These are phyloP conservation scores for Plasmodium gonderi DNA, from an alignment of 169 alveolate genomes.

Conservation along the genomic window DNA sequence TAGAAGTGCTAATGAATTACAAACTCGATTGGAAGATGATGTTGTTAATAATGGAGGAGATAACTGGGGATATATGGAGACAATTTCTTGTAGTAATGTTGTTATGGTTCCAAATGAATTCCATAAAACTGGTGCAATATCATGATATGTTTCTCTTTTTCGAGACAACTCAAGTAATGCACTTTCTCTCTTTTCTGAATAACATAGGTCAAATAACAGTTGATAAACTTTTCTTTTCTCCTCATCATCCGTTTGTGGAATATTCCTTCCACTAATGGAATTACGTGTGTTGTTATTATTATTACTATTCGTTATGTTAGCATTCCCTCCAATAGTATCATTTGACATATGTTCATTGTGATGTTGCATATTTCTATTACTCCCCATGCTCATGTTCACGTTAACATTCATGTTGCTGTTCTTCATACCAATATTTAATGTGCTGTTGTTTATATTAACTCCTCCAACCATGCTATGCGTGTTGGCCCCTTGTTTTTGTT, in stretches of 20 bases:
- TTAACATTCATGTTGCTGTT: background rate
- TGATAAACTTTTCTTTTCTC: slow-evolving; percentile 86
- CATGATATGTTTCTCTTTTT: slow-evolving; percentile 92
- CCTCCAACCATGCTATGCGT: background rate
- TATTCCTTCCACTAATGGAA: background rate
- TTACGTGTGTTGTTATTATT: background rate
- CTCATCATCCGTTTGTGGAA: slow-evolving; percentile 59
- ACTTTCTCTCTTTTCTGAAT: slow-evolving; percentile 95
- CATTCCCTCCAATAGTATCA: background rate
- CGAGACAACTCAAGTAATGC: slow-evolving; percentile 96
- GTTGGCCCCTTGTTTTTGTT: background rate
- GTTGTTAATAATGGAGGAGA: slow-evolving; percentile 95
- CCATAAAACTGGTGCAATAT: slow-evolving; percentile 98
- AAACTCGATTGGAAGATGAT: slow-evolving; percentile 95
- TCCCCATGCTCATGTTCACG: background rate
- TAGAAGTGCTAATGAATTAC: slow-evolving; percentile 98
- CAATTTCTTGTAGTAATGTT: slow-evolving; percentile 95
- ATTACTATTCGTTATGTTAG: background rate
- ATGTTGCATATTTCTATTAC: background rate
- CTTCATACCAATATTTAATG: background rate
- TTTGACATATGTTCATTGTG: background rate
- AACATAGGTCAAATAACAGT: slow-evolving; percentile 92
- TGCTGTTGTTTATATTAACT: too few relatives aligned
- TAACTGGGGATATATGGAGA: slow-evolving; percentile 87
- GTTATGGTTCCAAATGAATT: slow-evolving; percentile 98